Evolutionary conservation across 225 moss, liverwort and hornwort genomes (phyloP), one percentile per base, ranked within the genome.

Genomic region (Asterella californica): DNA sequence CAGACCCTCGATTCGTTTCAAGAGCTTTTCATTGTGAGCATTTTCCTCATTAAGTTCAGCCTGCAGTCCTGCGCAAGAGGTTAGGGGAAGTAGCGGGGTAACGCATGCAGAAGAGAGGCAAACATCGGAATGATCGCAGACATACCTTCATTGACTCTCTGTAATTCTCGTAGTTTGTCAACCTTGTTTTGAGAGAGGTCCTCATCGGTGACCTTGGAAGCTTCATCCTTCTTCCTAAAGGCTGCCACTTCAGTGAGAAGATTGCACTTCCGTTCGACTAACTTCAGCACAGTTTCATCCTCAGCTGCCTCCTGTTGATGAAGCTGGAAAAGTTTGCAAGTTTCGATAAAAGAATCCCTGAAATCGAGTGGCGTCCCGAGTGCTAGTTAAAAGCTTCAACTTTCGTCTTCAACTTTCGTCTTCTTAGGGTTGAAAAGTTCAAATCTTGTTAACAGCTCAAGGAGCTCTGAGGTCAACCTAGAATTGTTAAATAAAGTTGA

Each of bases 1-100:
- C 24, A 83, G 70, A 46, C 78, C 77, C 33, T 83, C 81, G 22
- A 86, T 86, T 75, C 81, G 78, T 59, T 83, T 55, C 45, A 86
- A 46, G 34, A 86, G 83, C 54, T 78, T 83, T 36, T 79, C 77
- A 55, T 83, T 83, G 38, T 78, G 81, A 22, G 53, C 74, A 14
- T 75, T 75, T 50, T 83, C 78, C 30, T 68, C 69, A 45, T 81
- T 70, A 11, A 83, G 22, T 70, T 81, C 86, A 42, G 59, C 81
- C 77, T 83, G 86, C 74, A 83, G 82, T 72, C 77, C 85, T 85
- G 85, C 14, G 75, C 53, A 37, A 72, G 64, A 55, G 1, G 65
- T 81, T 62, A 83, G 70, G 27, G 33, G 46, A 48, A 47, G 33
- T 7, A 10, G 32, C 14, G 27, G 57, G 33, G 19, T 33, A 34